phyloP scores from a whole-genome alignment of 1,284 basidiomycete genomes.

The Rugiboletus extremiorientalis region DNA sequence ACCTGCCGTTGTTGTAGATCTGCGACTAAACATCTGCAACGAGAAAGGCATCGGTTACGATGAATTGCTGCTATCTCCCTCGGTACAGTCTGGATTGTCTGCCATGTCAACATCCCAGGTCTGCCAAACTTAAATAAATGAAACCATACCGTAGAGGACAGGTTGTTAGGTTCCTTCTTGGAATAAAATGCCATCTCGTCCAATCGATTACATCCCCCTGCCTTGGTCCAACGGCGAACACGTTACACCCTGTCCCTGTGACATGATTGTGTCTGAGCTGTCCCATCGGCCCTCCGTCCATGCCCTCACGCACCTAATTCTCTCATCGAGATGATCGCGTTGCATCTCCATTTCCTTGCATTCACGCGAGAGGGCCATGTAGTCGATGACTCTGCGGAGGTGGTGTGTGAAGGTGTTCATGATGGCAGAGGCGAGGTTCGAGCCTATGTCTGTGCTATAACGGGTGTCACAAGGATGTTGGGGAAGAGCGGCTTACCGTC shows the following conservation, averaged over 20 bases:
- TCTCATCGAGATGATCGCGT: slow-evolving; percentile 48
- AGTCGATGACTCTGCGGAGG: slow-evolving; percentile 70
- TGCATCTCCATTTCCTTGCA: slow-evolving; percentile 46
- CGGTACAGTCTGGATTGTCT: slow-evolving; percentile 38
- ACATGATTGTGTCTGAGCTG: slow-evolving; percentile 50
- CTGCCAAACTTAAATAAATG: background rate
- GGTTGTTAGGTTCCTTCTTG: slow-evolving; percentile 61
- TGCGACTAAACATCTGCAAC: slow-evolving; percentile 63
- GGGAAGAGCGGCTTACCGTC: slow-evolving; percentile 21
- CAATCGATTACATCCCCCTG: slow-evolving; percentile 69
- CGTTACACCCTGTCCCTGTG: slow-evolving; percentile 66
- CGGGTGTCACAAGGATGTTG: background rate
- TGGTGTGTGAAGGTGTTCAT: slow-evolving; percentile 54
- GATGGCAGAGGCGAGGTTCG: slow-evolving; percentile 53
- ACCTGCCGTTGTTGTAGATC: slow-evolving; percentile 63
- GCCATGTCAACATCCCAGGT: background rate
- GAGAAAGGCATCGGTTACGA: slow-evolving; percentile 58
- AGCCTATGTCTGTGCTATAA: slow-evolving; percentile 37
- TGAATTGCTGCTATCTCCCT: slow-evolving; percentile 55
- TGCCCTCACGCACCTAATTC: slow-evolving; percentile 19
- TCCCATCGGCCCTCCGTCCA: slow-evolving; percentile 32
- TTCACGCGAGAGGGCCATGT: slow-evolving; percentile 57
- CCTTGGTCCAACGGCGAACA: slow-evolving; percentile 68
- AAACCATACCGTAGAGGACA: background rate
- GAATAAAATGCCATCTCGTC: slow-evolving; percentile 71